Conservation (phyloP, 306 rosid species). For the Astragalus glycyphyllos region DNA sequence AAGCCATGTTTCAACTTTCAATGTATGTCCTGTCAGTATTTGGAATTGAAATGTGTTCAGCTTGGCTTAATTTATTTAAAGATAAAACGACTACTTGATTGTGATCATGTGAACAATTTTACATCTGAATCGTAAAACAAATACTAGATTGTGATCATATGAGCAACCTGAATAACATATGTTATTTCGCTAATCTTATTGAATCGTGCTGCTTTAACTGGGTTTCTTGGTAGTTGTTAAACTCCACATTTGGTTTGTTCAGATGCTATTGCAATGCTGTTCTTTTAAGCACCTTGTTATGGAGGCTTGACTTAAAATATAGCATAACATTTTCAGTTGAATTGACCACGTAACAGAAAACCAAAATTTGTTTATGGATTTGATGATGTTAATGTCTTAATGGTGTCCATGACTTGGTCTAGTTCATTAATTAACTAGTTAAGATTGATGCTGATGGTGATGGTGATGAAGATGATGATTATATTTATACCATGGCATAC, state of each 20-base stretch:
- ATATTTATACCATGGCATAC: neutral
- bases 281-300: slow-evolving; percentile 26
- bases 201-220: neutral
- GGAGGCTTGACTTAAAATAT: neutral
- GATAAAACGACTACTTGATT: no score
- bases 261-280: neutral
- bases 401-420: neutral
- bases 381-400: neutral
- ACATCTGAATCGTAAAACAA: slow-evolving; percentile 5
- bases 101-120: no score
- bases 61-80: neutral
- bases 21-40: slow-evolving; percentile 5
- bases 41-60: slow-evolving; percentile 3
- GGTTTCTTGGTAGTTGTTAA: slow-evolving; percentile 20
- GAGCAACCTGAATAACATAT: slow-evolving; percentile 1
- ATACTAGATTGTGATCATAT: slow-evolving; percentile 21
- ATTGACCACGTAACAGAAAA: neutral
- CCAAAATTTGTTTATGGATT: slow-evolving; percentile 10
- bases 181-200: neutral
- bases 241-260: slow-evolving; percentile 16
- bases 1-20: neutral
- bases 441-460: neutral
- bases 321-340: neutral
- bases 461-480: neutral
- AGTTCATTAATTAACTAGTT: slow-evolving; percentile 7